Evolutionary conservation across 805 yeast species (phyloP).

Genomic region (Myxozyma kluyveri): DNA sequence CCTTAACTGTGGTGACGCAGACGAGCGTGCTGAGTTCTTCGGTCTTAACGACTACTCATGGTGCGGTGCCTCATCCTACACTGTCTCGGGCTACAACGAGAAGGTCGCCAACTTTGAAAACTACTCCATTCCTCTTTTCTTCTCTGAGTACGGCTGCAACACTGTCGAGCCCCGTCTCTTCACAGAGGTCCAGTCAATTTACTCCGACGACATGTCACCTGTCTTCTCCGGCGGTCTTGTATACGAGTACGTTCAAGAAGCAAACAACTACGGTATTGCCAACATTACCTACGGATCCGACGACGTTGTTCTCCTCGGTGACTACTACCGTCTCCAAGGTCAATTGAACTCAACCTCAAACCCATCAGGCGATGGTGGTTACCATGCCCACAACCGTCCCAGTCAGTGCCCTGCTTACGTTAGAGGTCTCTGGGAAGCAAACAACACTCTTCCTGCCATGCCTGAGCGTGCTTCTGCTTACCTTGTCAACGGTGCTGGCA

Average conservation of each 20-base stretch:
- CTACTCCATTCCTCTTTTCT: conserved; percentile 73
- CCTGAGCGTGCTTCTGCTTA: conserved; percentile 35
- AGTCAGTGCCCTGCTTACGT: conserved; percentile 34
- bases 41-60: conserved; percentile 94
- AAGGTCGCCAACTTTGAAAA: conserved; percentile 64
- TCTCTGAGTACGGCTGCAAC: conserved; percentile 93
- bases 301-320: conserved; percentile 50
- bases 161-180: conserved; percentile 72
- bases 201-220: conserved; percentile 35
- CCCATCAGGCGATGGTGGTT: conserved; percentile 30
- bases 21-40: conserved; percentile 63
- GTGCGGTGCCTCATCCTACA: conserved; percentile 83
- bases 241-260: conserved; percentile 84
- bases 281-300: conserved; percentile 48
- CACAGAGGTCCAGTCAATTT: conserved; percentile 73
- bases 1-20: conserved; percentile 58
- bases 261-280: conserved; percentile 77
- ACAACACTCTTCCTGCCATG: conserved; percentile 31
- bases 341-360: conserved; percentile 49
- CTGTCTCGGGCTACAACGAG: conserved; percentile 65
- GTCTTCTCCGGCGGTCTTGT: conserved; percentile 83
- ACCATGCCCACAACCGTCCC: conserved; percentile 21
- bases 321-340: conserved; percentile 58
- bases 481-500: conserved; percentile 42
- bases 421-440: conserved; percentile 28